These are phyloP conservation scores for Umbellularia californica DNA, from an alignment of 164 flowering plant genomes.

Conservation along the genomic window DNA sequence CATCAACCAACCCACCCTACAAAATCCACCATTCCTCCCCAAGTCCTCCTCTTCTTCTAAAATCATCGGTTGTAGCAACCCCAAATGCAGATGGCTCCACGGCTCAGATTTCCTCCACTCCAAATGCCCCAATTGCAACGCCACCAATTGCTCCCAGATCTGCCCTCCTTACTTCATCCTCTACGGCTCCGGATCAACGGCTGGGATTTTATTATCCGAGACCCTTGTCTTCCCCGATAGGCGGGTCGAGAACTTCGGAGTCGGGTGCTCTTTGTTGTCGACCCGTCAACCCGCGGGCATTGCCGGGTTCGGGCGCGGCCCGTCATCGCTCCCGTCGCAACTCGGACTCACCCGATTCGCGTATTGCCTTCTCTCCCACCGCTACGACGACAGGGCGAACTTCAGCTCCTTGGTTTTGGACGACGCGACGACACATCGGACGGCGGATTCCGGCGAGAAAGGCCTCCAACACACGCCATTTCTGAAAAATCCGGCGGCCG, in stretches of 20 bases:
- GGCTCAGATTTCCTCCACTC: conserved; percentile 12
- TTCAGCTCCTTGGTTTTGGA: conserved; percentile 42
- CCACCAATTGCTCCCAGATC: conserved; percentile 34
- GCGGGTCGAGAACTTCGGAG: conserved; percentile 29
- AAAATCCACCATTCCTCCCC: conserved; percentile 34
- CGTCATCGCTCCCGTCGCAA: conserved; percentile 47
- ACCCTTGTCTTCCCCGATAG: conserved; percentile 29
- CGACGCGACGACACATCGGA: conserved; percentile 1
- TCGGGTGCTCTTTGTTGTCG: conserved; percentile 61
- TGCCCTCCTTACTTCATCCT: conserved; percentile 51
- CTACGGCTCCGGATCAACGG: conserved; percentile 53
- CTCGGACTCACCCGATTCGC: conserved; percentile 47
- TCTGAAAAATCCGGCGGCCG: conserved; percentile 34
- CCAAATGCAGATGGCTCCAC: conserved; percentile 61
- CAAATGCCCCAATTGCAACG: conserved; percentile 26
- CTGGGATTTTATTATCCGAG: conserved; percentile 44
- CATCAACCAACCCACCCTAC: conserved; percentile 3
- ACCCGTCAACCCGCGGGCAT: conserved; percentile 47
- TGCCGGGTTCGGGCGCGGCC: conserved; percentile 62
- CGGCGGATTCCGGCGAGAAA: conserved; percentile 22
- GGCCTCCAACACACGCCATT: conserved; percentile 51
- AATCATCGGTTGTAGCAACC: conserved; percentile 47
- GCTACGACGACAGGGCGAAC: conserved; percentile 43
- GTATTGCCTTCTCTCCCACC: conserved; percentile 61
- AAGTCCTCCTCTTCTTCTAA: conserved; percentile 44